Base-by-base conservation (phyloP, 345 rosid species). In the Gossypium stocksii region DNA sequence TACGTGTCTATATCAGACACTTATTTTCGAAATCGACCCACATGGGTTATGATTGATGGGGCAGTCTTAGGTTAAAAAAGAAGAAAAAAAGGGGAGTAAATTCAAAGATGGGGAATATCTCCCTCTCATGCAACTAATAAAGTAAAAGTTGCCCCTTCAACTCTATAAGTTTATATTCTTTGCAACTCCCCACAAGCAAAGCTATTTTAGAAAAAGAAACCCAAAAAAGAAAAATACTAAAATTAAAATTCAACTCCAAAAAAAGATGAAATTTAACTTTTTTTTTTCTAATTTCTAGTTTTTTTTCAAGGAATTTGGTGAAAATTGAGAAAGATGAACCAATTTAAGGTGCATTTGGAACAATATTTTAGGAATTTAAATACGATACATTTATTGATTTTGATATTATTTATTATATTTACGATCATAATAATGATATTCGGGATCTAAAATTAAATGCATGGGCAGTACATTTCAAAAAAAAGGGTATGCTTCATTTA, bases 131-230 rank as follows among this genome's bases (percentile, higher is more conserved):
- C 79, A 80, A 66, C 69, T 57, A 60, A 15, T 77, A 83, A 86
- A 79, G 88, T 66, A 74, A 80, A 82, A 82, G 76, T 54, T 66
- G 56, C 49, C 22, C 61, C 54, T 57, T 34, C 9, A 60, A 64
- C 6, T 56, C 69, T 61, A 23, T 16, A 69, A 12, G 12, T 27
- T 49, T 61, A 82, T 84, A 87, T 87, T 85, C 88, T 83, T 87
- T 87, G 90, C 78, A 74, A 73, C 83, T 81, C 80, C 75, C 70
- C 54, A 17, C 90, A 87, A 87, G 88, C 90, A 87, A 87, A 82
- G 83, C 80, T 76, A 74, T 68, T 58, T 77, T 75, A 78, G 75
- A 60, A 34, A 34, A 34, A 34, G 41, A 34, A 34, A 73, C 8
- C 15, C 22, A 10, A 20, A 71, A 17, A 3, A 41, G 22, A 56